Evolutionary conservation across 495 filamentous ascomycete species (phyloP), one percentile per base, ranked within the genome.

Genomic region (Trichoderma parareesei): DNA sequence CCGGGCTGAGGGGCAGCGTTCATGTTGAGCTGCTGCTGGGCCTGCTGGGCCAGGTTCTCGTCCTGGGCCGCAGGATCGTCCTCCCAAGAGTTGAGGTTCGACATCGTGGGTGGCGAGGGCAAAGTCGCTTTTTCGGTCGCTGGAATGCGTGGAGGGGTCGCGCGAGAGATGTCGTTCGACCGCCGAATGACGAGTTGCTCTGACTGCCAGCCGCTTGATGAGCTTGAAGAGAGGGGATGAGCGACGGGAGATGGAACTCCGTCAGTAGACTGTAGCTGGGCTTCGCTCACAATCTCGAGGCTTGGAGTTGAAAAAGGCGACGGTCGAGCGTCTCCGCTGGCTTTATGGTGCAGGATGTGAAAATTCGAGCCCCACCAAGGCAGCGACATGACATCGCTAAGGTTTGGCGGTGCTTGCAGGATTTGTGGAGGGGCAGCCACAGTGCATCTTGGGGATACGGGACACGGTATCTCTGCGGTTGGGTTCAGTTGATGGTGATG

Each of bases 41-140:
- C 77, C 76, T 92, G 92, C 73, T 88, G 83, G 64, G 90, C 85
- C 68, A 97, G 85, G 68, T 89, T 86, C 65, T 94, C 90, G 63
- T 96, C 90, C 61, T 63, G 61, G 60, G 86, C 88, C 44, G 91
- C 86, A 72, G 92, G 87, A 66, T 96, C 94, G 69, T 98, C 91
- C 79, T 98, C 94, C 94, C 94, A 98, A 20, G 90, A 93, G 66
- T 96, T 91, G 59, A 91, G 88, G 66, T 90, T 84, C 62, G 93
- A 88, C 93, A 97, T 96, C 68, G 72, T 86, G 75, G 68, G 72
- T 86, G 75, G 67, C 33, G 33, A 48, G 40, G 65, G 48, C 67
- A 27, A 27, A 44, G n/a, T 35, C 44, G 53, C 11, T 42, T 48
- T 33, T 38, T 40, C n/a, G 60, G 27, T 27, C 35, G 37, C 33